Percentiles rank a stretch among this genome's conserved stretches.
phyloP scores from a whole-genome alignment of 108 stramenopile species.

The Cyclotella sp. region DNA sequence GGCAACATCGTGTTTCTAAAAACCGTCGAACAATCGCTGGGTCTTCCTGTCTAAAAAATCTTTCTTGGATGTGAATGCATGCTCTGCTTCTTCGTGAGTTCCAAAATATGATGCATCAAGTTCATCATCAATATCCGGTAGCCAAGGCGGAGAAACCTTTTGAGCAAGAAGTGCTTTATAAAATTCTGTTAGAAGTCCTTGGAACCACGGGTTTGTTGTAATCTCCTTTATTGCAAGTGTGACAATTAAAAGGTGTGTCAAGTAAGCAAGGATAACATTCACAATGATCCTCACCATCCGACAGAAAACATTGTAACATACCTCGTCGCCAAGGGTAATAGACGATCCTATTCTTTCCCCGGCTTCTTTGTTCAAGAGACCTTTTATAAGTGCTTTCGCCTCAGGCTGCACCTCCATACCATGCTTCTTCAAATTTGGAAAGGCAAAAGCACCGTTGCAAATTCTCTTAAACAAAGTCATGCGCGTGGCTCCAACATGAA shows the following conservation, averaged over 20 bases:
- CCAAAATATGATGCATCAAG: constrained; percentile 53
- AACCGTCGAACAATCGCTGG: constrained; percentile 40
- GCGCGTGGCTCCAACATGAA: constrained; percentile 58
- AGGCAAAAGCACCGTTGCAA: constrained; percentile 56
- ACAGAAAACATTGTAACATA: background rate
- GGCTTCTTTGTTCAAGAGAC: constrained; percentile 33
- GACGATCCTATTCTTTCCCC: constrained; percentile 42
- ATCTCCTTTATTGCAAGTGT: constrained; percentile 15
- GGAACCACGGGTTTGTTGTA: constrained; percentile 47
- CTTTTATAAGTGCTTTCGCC: constrained; percentile 35
- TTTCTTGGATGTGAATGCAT: constrained; percentile 29
- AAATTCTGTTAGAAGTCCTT: constrained; percentile 44
- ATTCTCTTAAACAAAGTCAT: constrained; percentile 69
- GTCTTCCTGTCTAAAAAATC: constrained; percentile 34
- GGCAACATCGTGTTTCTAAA: constrained; percentile 2
- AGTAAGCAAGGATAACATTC: background rate
- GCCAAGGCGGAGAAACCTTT: constrained; percentile 46
- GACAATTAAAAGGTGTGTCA: background rate
- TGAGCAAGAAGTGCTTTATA: constrained; percentile 21
- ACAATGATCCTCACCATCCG: background rate
- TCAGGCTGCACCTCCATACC: constrained; percentile 32
- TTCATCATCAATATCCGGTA: constrained; percentile 45
- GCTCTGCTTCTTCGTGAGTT: constrained; percentile 38
- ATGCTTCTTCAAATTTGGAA: constrained; percentile 49
- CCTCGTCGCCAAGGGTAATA: constrained; percentile 40